Conservation (phyloP, 2,329 filamentous ascomycete species). For the Monilinia aucupariae region DNA sequence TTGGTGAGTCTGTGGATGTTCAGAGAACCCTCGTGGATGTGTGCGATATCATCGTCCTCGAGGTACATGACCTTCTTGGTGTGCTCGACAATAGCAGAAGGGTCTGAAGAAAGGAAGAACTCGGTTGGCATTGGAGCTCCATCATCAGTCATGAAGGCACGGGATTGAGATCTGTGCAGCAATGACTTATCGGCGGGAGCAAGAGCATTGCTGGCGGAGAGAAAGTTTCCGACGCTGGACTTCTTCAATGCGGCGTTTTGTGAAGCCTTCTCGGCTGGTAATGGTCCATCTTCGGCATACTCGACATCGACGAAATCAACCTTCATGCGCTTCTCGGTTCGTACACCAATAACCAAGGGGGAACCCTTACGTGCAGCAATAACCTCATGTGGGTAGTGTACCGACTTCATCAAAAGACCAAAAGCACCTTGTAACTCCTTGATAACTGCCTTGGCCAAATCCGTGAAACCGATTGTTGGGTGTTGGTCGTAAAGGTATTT, state of each 20-base stretch:
- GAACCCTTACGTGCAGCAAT: conserved; percentile 98
- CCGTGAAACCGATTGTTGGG: conserved; percentile 90
- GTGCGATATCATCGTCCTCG: conserved; percentile 98
- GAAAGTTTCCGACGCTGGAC: conserved; percentile 59
- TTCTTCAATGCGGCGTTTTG: conserved; percentile 98
- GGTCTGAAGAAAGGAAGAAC: conserved; percentile 98
- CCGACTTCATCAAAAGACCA: conserved; percentile 93
- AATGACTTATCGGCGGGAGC: conserved; percentile 96
- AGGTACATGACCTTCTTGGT: conserved; percentile 99
- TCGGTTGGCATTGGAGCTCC: conserved; percentile 96
- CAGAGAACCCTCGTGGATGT: conserved; percentile 97
- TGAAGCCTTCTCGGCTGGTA: conserved; percentile 88
- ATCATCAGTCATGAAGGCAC: conserved; percentile 97
- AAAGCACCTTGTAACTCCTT: conserved; percentile 98
- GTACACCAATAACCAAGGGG: conserved; percentile 92
- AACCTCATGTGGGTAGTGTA: conserved; percentile 96
- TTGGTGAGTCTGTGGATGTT: conserved; percentile 99
- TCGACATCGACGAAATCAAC: conserved; percentile 99
- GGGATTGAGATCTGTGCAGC: conserved; percentile 95
- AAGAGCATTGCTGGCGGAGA: conserved; percentile 64
- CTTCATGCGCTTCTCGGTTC: conserved; percentile 99
- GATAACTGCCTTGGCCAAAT: conserved; percentile 94
- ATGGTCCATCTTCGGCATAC: conserved; percentile 75
- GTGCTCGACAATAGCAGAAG: conserved; percentile 97
- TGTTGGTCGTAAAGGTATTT: conserved; percentile 98